Percentiles rank a stretch among this genome's conserved stretches.
Evolutionary conservation across 768 basidiomycete species (phyloP).

Genomic region (Xerocomellus intermedius): DNA sequence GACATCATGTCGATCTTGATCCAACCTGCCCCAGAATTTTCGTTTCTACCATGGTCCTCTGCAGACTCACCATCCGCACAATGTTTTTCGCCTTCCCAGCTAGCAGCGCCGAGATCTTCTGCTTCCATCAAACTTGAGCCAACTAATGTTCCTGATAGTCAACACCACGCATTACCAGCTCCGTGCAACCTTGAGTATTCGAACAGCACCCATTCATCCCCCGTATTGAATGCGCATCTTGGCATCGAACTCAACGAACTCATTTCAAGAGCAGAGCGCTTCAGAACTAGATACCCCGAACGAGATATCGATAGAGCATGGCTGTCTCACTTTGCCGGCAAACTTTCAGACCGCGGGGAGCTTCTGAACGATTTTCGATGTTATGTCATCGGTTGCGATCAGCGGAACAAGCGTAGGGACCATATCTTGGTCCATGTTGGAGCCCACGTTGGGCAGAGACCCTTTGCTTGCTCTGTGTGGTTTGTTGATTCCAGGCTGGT

Average conservation of each 20-base stretch:
- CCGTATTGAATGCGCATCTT: slow-evolving; percentile 61
- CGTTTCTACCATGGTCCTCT: slow-evolving; percentile 5
- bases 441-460: slow-evolving; percentile 67
- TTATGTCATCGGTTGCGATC: slow-evolving; percentile 63
- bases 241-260: slow-evolving; percentile 58
- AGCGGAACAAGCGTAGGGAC: slow-evolving; percentile 69
- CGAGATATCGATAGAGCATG: slow-evolving; percentile 62
- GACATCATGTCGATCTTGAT: slow-evolving; percentile 33
- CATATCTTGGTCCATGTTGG: slow-evolving; percentile 76
- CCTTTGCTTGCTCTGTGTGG: slow-evolving; percentile 65
- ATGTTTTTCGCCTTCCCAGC: not conserved
- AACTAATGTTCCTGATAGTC: not conserved
- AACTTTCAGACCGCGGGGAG: slow-evolving; percentile 56
- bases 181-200: not conserved
- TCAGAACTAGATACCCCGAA: slow-evolving; percentile 51
- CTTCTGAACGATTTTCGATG: slow-evolving; percentile 62
- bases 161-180: not conserved
- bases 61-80: not conserved
- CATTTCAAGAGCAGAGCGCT: slow-evolving; percentile 52
- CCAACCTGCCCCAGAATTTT: slow-evolving; percentile 14
- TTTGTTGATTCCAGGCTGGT: slow-evolving; percentile 34
- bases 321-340: slow-evolving; percentile 67
- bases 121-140: not conserved
- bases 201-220: slow-evolving; percentile 32
- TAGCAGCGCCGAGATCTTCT: not conserved